A percentile compares a stretch with the other conserved stretches of the same genome.
Evolutionary conservation across 2,329 filamentous ascomycete genomes (phyloP).

Genomic region (Cladorrhinum sp.): DNA sequence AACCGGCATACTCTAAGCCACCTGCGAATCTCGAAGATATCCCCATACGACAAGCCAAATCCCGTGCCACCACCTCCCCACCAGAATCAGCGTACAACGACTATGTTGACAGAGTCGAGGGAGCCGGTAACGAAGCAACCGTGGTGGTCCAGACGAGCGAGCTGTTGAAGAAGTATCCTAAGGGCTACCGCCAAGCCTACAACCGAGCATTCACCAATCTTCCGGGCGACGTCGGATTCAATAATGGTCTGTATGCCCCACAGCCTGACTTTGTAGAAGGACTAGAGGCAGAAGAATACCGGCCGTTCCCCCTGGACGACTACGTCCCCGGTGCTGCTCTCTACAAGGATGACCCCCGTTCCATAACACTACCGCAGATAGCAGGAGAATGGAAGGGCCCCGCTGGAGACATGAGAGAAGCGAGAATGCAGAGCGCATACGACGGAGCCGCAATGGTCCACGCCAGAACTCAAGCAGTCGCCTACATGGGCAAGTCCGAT

Average conservation of each 20-base stretch:
- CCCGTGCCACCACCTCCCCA: too few relatives aligned
- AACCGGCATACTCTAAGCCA: too few relatives aligned
- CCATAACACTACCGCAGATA: slow-evolving; percentile 7
- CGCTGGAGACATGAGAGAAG: slow-evolving; percentile 7
- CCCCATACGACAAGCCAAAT: too few relatives aligned
- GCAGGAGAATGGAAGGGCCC: slow-evolving; percentile 15
- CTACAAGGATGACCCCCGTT: slow-evolving; percentile 4
- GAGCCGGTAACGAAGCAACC: too few relatives aligned
- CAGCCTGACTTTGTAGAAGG: neutral
- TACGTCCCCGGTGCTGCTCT: slow-evolving; percentile 7
- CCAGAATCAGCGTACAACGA: too few relatives aligned
- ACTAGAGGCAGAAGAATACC: neutral
- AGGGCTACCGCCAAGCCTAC: too few relatives aligned
- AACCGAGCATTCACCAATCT: too few relatives aligned
- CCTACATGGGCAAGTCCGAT: slow-evolving; percentile 3
- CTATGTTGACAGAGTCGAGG: too few relatives aligned
- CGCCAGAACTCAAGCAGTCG: slow-evolving; percentile 9
- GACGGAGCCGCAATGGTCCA: slow-evolving; percentile 14
- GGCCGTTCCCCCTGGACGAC: neutral
- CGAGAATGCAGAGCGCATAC: slow-evolving; percentile 6
- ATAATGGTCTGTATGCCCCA: neutral
- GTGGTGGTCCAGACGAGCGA: too few relatives aligned
- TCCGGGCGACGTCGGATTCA: neutral
- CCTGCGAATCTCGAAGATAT: too few relatives aligned
- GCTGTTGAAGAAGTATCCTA: too few relatives aligned